Percentiles rank a stretch among this genome's conserved stretches.
phyloP scores from a whole-genome alignment of 1,284 basidiomycete genomes.

The Golubevia sp. region DNA sequence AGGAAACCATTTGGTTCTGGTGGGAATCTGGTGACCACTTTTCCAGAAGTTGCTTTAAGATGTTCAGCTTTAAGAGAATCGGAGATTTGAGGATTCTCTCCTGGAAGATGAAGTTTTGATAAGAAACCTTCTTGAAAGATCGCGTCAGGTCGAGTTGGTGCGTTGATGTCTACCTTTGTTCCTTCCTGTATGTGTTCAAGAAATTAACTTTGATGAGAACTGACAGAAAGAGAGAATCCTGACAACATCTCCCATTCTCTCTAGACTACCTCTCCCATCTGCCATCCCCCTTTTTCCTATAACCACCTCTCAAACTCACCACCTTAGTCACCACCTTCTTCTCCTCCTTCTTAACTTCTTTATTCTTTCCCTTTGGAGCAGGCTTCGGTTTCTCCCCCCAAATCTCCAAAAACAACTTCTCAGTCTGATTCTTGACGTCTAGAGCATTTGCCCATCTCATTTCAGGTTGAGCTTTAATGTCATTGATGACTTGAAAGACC shows the following conservation, averaged over 20 bases:
- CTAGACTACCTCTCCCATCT: too few species aligned
- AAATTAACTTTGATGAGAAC: neutral
- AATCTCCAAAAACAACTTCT: constrained; percentile 31
- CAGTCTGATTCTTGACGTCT: constrained; percentile 51
- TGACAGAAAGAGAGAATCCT: neutral
- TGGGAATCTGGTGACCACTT: constrained; percentile 59
- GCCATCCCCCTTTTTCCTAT: constrained; percentile 4
- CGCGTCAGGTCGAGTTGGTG: neutral
- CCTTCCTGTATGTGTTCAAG: neutral
- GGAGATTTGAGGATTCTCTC: constrained; percentile 54
- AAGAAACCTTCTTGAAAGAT: constrained; percentile 61
- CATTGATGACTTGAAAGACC: constrained; percentile 36
- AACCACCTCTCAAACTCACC: neutral
- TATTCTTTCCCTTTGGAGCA: constrained; percentile 2
- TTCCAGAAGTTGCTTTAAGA: constrained; percentile 45
- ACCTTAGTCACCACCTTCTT: constrained; percentile 22
- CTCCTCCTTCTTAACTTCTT: constrained; percentile 27
- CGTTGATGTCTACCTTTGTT: constrained; percentile 19
- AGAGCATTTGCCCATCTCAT: constrained; percentile 53
- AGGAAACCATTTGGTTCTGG: constrained; percentile 60
- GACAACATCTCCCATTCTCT: neutral
- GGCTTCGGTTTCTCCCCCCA: constrained; percentile 38
- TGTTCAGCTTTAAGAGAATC: constrained; percentile 41
- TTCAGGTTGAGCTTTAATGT: constrained; percentile 28
- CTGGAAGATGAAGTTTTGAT: constrained; percentile 53